Evolutionary conservation across 2,329 filamentous ascomycete species (phyloP), one percentile per base, ranked within the genome.

Genomic region (Parasarocladium wereldwijsianum): DNA sequence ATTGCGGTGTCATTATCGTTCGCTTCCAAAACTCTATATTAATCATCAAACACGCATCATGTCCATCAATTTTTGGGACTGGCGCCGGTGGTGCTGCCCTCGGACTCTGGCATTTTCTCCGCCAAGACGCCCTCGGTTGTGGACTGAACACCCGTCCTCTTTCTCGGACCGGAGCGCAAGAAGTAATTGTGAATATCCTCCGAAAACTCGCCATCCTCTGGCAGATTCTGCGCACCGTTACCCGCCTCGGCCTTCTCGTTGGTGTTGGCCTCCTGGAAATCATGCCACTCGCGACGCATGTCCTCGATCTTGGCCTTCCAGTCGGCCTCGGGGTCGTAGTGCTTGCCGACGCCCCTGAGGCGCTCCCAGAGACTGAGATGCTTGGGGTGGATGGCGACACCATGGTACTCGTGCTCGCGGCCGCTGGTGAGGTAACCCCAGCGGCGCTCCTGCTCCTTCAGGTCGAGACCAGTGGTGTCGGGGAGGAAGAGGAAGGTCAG

Each of bases 371-470:
- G 51, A 6, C 80, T 87, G 38, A 96, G 60, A 49, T 96, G 87
- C 52, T 79, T 71, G 27, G 83, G 78, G 63, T 96, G 85, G 35
- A 96, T 75, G 36, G 87, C 87, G 32, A 93, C 76, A 40, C 87
- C 87, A 57, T 93, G 86, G 62, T 96, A 96, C 28, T 94, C 83
- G 17, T 72, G 38, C 41, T 76, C 76, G 36, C 74, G 73, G 37
- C 84, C 85, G 3, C 71, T 63, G 35, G 83, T 77, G 51, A 96
- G 83, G 57, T 78, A 94, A 33, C 66, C 58, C 86, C 87, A 96
- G 46, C 87, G 76, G 39, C 87, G 81, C 59, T 96, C 87, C 59
- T 94, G 86, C 57, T 96, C 87, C 66, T 93, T 93, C 38, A 96
- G 74, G 50, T 96, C 87, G 22, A 96, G 78, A 33, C 87, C 87